Base-by-base conservation (phyloP, 78 protist species). In the Pigoraptor vietnamica region DNA sequence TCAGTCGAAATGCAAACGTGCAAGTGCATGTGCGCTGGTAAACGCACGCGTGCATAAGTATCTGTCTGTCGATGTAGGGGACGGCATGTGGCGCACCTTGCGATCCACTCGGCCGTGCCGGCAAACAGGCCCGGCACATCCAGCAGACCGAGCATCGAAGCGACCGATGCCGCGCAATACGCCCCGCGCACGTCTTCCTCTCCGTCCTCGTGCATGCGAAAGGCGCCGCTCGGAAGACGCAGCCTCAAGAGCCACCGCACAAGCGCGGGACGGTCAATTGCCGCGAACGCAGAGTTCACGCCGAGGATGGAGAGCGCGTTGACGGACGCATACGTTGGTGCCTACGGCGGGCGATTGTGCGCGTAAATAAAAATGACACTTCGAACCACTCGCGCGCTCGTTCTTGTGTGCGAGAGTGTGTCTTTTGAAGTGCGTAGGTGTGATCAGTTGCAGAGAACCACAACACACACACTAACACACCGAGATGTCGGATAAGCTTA, bases 321-420 rank as follows among this genome's bases (percentile, higher is more conserved):
- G n/a, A 97, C 92, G 34, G 99, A 96, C 0, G 99, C 99, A 83
- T 97, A 99, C 10, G 99, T 98, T 6, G 99, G 98, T 6, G 99
- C 99, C 56, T 40, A 14, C 56, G n/a, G n/a, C n/a, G n/a, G n/a
- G n/a, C n/a, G n/a, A n/a, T n/a, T n/a, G n/a, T n/a, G n/a, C n/a
- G n/a, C n/a, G n/a, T n/a, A n/a, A n/a, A n/a, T n/a, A n/a, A n/a
- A n/a, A n/a, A n/a, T n/a, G n/a, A n/a, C n/a, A n/a, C n/a, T n/a
- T n/a, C n/a, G n/a, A n/a, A n/a, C n/a, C n/a, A n/a, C n/a, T n/a
- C n/a, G n/a, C n/a, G n/a, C n/a, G n/a, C n/a, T n/a, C n/a, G n/a
- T n/a, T n/a, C n/a, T n/a, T n/a, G n/a, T n/a, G n/a, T n/a, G n/a
- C n/a, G n/a, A n/a, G n/a, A n/a, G n/a, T n/a, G n/a, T n/a, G n/a